Evolutionary conservation across 2,329 filamentous ascomycete species (phyloP).

Genomic region (Ceratocystis alfenasii): DNA sequence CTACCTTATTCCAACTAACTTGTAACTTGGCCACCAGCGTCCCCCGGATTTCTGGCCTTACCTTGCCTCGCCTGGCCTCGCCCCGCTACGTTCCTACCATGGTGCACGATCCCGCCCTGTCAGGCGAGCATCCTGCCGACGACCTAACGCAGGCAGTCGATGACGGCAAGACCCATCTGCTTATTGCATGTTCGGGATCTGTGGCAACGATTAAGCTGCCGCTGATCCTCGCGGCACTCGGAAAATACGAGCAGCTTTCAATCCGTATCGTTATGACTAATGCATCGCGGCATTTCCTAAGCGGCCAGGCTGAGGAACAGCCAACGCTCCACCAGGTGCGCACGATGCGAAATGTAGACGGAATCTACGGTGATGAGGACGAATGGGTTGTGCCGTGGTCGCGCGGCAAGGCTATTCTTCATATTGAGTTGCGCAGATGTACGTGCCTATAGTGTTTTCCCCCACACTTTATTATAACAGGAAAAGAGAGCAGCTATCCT

Average conservation of each 20-base stretch:
- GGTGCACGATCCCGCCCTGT: constrained; percentile 19
- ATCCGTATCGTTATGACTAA: constrained; percentile 76
- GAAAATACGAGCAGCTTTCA: constrained; percentile 45
- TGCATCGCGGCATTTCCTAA: constrained; percentile 62
- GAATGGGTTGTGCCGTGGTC: constrained; percentile 75
- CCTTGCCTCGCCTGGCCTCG: not conserved
- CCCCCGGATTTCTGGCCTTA: too few species aligned
- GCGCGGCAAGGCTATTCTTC: constrained; percentile 66
- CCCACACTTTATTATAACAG: too few species aligned
- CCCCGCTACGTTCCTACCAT: not conserved
- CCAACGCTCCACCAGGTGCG: constrained; percentile 51
- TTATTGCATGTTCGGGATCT: constrained; percentile 37
- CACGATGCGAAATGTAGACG: constrained; percentile 59
- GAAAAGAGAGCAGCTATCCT: not conserved
- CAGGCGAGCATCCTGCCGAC: constrained; percentile 19
- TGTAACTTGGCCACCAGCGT: too few species aligned
- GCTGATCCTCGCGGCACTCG: constrained; percentile 50
- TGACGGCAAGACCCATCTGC: constrained; percentile 35
- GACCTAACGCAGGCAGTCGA: constrained; percentile 12
- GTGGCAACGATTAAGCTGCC: constrained; percentile 84
- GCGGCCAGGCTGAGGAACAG: constrained; percentile 65
- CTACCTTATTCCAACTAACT: too few species aligned
- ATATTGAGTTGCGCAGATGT: constrained; percentile 70
- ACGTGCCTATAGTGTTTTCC: not conserved
- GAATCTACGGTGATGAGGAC: constrained; percentile 68